These are phyloP conservation scores for Russula olivacea DNA, from an alignment of 768 basidiomycete genomes.

Conservation along the genomic window DNA sequence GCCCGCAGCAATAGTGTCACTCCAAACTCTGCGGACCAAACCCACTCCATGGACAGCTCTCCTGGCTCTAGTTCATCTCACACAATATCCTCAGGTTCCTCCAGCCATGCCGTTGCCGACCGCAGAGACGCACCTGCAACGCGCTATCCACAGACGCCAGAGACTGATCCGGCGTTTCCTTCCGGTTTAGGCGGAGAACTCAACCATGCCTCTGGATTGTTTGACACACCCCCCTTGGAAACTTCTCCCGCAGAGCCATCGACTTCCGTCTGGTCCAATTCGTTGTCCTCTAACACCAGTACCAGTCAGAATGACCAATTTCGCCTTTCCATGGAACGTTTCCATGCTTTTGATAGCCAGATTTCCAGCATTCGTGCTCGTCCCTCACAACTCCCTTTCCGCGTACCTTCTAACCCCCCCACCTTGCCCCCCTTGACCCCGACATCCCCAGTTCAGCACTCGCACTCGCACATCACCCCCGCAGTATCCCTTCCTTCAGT, in stretches of 20 bases:
- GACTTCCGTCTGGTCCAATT: conserved; percentile 3
- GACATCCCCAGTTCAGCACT: conserved; percentile 15
- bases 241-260: conserved; percentile 2
- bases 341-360: conserved; percentile 26
- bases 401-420: conserved; percentile 9
- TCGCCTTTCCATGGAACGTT: conserved; percentile 25
- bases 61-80: conserved; percentile 16
- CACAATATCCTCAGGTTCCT: conserved; percentile 4
- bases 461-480: conserved; percentile 4
- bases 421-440: conserved; percentile 24
- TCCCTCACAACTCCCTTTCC: conserved; percentile 17
- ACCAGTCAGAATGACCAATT: conserved; percentile 23
- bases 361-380: conserved; percentile 23
- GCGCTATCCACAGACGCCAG: conserved; percentile 9
- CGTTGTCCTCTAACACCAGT: conserved; percentile 2
- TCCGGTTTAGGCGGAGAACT: conserved; percentile 1
- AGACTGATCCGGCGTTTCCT: conserved; percentile 3
- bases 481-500: conserved; percentile 15
- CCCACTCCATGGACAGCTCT: conserved; percentile 12
- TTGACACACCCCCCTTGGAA: conserved; percentile 8
- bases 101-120: conserved; percentile 7
- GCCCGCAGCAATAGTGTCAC: conserved; percentile 23
- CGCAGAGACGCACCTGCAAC: conserved; percentile 12
- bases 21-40: conserved; percentile 10
- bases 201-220: background rate